Percentiles rank a stretch among this genome's conserved stretches.
These are phyloP conservation scores for sunflower (Helianthus annuus) DNA, from an alignment of 129 eudicot genomes.

Conservation along the genomic window DNA sequence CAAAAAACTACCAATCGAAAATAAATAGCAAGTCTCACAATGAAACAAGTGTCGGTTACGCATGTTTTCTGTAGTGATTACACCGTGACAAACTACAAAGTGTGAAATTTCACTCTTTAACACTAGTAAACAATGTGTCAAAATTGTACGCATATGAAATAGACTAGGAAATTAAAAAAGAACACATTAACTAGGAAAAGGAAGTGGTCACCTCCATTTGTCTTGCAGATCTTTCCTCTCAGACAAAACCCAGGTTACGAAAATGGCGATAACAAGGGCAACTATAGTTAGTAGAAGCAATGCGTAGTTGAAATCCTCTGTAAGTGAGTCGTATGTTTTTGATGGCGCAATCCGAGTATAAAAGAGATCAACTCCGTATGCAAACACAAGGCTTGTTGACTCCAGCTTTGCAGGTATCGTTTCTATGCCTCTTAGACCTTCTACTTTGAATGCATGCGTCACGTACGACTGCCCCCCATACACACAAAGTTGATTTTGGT, in stretches of 20 bases:
- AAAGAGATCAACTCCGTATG: constrained; percentile 92
- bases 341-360: constrained; percentile 94
- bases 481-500: background rate
- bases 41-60: background rate
- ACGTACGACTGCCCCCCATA: constrained; percentile 68
- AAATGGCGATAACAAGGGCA: constrained; percentile 78
- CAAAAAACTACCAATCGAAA: background rate
- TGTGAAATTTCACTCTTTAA: background rate
- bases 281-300: constrained; percentile 82
- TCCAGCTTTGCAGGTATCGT: constrained; percentile 92
- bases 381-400: constrained; percentile 85
- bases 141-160: constrained; percentile 1
- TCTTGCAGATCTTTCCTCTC: constrained; percentile 97
- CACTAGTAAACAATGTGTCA: background rate
- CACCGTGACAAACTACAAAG: background rate
- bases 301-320: constrained; percentile 97
- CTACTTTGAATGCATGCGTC: constrained; percentile 91
- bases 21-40: background rate
- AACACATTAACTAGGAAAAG: background rate
- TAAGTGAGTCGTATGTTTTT: constrained; percentile 89
- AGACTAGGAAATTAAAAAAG: background rate
- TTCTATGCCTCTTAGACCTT: constrained; percentile 87
- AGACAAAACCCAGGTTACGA: constrained; percentile 92
- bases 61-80: background rate
- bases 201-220: constrained; percentile 69